These are phyloP conservation scores for Lepiota venenata DNA, from an alignment of 768 basidiomycete species.

Conservation along the genomic window DNA sequence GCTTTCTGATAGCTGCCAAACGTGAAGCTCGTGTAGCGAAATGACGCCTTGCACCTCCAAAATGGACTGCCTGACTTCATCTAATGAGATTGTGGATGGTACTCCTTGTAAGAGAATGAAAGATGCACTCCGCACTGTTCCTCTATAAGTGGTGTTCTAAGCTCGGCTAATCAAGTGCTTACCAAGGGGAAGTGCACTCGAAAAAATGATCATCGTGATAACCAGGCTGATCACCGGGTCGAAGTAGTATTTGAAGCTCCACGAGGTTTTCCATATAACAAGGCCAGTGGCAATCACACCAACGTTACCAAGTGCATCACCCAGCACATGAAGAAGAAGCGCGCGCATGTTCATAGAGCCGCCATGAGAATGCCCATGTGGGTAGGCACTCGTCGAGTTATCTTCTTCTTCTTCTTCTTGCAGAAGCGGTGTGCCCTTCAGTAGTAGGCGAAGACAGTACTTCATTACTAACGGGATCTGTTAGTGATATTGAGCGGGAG, in stretches of 20 bases:
- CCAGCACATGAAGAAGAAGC: conserved; percentile 89
- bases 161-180: conserved; percentile 18
- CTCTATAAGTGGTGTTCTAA: background rate
- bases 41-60: conserved; percentile 79
- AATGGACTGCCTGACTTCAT: conserved; percentile 84
- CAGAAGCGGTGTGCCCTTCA: conserved; percentile 9
- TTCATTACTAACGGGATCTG: conserved; percentile 7
- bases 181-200: conserved; percentile 90
- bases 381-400: conserved; percentile 15
- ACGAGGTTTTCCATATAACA: conserved; percentile 87
- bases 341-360: conserved; percentile 99
- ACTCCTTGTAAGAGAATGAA: conserved; percentile 96
- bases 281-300: conserved; percentile 96
- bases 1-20: conserved; percentile 96
- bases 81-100: conserved; percentile 83
- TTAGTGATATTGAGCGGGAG: background rate
- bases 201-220: conserved; percentile 96
- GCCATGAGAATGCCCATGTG: conserved; percentile 40
- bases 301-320: conserved; percentile 96
- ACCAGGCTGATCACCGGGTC: conserved; percentile 92
- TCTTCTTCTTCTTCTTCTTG: conserved; percentile 11
- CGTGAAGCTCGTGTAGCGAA: conserved; percentile 90
- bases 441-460: background rate
- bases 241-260: conserved; percentile 85
- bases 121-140: conserved; percentile 78